Conservation (phyloP, 371 early-diverging fungal genomes). For the Rhizopus stolonifer region DNA sequence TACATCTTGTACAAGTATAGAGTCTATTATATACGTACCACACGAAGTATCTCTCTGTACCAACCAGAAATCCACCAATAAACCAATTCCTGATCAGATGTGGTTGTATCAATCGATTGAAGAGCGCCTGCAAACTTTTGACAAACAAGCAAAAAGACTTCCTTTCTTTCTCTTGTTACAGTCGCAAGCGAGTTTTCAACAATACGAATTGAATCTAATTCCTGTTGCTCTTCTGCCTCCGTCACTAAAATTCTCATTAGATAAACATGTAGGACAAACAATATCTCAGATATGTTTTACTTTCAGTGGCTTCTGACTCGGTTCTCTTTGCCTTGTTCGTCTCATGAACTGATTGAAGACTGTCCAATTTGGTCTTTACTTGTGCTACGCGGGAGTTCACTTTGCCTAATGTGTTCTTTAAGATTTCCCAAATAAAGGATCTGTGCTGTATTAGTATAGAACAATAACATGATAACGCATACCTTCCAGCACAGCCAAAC, state of each 20-base stretch:
- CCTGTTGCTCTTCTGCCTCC: constrained; percentile 50
- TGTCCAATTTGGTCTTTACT: constrained; percentile 58
- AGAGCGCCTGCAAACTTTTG: constrained; percentile 71
- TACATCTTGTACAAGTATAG: background rate
- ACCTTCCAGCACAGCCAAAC: constrained; percentile 55
- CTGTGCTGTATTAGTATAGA: background rate
- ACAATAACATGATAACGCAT: constrained; percentile 5
- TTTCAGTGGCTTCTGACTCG: constrained; percentile 26
- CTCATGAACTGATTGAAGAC: constrained; percentile 34
- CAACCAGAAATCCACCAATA: constrained; percentile 81
- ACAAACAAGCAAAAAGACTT: constrained; percentile 74
- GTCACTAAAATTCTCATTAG: constrained; percentile 24
- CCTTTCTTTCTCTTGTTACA: constrained; percentile 78
- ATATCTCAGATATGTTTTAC: constrained; percentile 16
- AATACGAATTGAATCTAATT: constrained; percentile 53
- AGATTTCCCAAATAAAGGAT: constrained; percentile 10
- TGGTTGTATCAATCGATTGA: constrained; percentile 39
- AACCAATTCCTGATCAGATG: constrained; percentile 43
- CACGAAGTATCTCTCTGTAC: constrained; percentile 79
- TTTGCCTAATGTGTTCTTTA: constrained; percentile 60
- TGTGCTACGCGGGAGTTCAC: constrained; percentile 80
- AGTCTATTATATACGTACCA: constrained; percentile 26
- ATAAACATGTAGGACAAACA: background rate
- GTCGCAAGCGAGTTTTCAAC: constrained; percentile 65
- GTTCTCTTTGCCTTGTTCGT: constrained; percentile 37